These are phyloP conservation scores for Terfezia claveryi DNA, from an alignment of 495 filamentous ascomycete species.

Conservation along the genomic window DNA sequence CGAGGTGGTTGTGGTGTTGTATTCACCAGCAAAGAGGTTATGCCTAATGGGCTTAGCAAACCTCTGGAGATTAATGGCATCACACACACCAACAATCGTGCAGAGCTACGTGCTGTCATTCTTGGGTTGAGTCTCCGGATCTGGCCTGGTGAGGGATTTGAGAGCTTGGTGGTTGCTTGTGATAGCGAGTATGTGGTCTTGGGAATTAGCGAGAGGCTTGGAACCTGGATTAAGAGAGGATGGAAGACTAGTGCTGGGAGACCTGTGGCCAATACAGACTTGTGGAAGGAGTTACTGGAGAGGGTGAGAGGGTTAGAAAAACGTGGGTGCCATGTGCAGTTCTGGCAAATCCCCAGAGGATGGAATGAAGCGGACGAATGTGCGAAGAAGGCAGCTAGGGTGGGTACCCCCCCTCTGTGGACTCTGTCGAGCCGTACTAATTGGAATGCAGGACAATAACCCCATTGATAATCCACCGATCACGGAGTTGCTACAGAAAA, in stretches of 20 bases:
- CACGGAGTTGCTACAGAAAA: too few relatives aligned
- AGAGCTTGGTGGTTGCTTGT: conserved; percentile 25
- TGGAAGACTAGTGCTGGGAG: conserved; percentile 16
- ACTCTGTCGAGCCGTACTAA: too few relatives aligned
- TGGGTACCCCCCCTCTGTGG: too few relatives aligned
- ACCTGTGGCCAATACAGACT: conserved; percentile 23
- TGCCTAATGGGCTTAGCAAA: too few relatives aligned
- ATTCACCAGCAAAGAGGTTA: conserved; percentile 2
- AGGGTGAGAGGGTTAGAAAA: conserved; percentile 17
- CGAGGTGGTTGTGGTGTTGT: conserved; percentile 23
- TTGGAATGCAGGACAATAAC: too few relatives aligned
- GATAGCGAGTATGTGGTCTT: conserved; percentile 26
- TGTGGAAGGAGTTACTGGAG: conserved; percentile 25
- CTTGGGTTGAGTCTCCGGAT: conserved; percentile 20
- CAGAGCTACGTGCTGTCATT: conserved; percentile 26
- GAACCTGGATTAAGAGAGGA: conserved; percentile 23
- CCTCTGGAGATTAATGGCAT: conserved; percentile 1
- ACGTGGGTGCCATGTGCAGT: conserved; percentile 17
- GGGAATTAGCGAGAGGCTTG: conserved; percentile 23
- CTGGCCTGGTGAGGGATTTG: conserved; percentile 23
- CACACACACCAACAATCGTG: conserved; percentile 24
- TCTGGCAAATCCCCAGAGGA: conserved; percentile 26
- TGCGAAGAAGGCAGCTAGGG: conserved; percentile 19
- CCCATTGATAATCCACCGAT: too few relatives aligned
- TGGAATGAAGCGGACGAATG: conserved; percentile 24